Evolutionary conservation across 1,284 basidiomycete species (phyloP), one percentile per base, ranked within the genome.

Genomic region (Puccinia hordei): DNA sequence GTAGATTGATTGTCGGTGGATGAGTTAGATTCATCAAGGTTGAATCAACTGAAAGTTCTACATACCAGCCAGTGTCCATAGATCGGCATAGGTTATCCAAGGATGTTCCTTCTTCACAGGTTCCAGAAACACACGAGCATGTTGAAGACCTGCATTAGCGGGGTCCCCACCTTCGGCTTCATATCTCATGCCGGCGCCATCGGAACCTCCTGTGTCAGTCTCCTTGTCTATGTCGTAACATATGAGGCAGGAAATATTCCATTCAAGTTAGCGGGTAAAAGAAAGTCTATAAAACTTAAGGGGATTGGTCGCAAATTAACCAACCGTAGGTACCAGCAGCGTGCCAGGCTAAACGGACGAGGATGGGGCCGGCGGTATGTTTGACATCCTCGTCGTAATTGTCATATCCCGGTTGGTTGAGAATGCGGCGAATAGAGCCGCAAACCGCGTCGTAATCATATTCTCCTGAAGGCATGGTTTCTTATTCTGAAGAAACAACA

Each of bases 281-380:
- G 33, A 10, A 59, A 46, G 2, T 19, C 44, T 12, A 55, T 55
- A 17, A 9, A 35, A 24, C 1, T n/a, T n/a, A n/a, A n/a, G n/a
- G n/a, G n/a, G n/a, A 17, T 22, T 24, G 41, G 53, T 33, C 17
- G 27, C 30, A n/a, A 63, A 63, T 66, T 84, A 24, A 85, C 84
- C 66, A 83, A 81, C 76, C 83, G 83, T 82, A 85, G 86, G 87
- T 88, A 27, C 88, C 88, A 49, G 85, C 86, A 15, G 87, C 86
- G 85, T 89, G 88, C 88, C 89, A 89, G 73, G 88, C 88, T 51
- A 89, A 85, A 82, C 88, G 85, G 41, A 87, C 85, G 22, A 87
- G 82, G 38, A 87, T 84, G 9, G 86, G 85, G 9, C 86, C 85
- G 13, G 81, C 81, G 33, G 68, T 61, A 27, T 72, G 57, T 57